Evolutionary conservation across 1,284 basidiomycete genomes (phyloP).

Genomic region (Omphalotus olearius): DNA sequence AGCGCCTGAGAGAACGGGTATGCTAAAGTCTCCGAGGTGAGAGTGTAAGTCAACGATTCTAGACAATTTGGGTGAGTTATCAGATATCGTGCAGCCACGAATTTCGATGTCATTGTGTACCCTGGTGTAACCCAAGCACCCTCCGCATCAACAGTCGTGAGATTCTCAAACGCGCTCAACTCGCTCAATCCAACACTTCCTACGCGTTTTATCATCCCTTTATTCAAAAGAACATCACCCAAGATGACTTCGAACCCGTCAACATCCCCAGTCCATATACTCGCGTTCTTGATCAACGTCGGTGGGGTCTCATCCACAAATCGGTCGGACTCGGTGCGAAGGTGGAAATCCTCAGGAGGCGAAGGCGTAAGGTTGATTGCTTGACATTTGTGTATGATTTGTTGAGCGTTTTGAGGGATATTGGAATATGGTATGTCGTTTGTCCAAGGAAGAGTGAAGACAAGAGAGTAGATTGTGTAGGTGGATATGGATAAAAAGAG

Average conservation of each 20-base stretch:
- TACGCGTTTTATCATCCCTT: slow-evolving; percentile 50
- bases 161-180: slow-evolving; percentile 23
- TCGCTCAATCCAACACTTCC: slow-evolving; percentile 37
- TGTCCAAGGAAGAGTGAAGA: not conserved
- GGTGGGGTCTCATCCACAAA: slow-evolving; percentile 60
- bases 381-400: slow-evolving; percentile 45
- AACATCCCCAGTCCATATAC: slow-evolving; percentile 75
- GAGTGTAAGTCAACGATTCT: slow-evolving; percentile 75
- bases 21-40: slow-evolving; percentile 58
- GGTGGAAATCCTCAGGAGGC: slow-evolving; percentile 50
- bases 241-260: slow-evolving; percentile 58
- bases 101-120: slow-evolving; percentile 6
- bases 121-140: slow-evolving; percentile 11
- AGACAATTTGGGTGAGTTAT: slow-evolving; percentile 21
- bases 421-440: slow-evolving; percentile 13
- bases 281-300: slow-evolving; percentile 72
- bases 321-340: slow-evolving; percentile 62
- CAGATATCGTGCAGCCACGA: too few relatives aligned
- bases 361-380: slow-evolving; percentile 40
- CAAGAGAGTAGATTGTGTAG: not conserved
- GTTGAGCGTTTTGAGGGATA: slow-evolving; percentile 40
- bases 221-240: slow-evolving; percentile 56
- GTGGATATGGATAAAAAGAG: not conserved
- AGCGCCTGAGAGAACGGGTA: slow-evolving; percentile 38
- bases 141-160: slow-evolving; percentile 30